These are phyloP conservation scores for Ogataea hybrid DNA, from an alignment of 1,139 yeast genomes.

Conservation along the genomic window DNA sequence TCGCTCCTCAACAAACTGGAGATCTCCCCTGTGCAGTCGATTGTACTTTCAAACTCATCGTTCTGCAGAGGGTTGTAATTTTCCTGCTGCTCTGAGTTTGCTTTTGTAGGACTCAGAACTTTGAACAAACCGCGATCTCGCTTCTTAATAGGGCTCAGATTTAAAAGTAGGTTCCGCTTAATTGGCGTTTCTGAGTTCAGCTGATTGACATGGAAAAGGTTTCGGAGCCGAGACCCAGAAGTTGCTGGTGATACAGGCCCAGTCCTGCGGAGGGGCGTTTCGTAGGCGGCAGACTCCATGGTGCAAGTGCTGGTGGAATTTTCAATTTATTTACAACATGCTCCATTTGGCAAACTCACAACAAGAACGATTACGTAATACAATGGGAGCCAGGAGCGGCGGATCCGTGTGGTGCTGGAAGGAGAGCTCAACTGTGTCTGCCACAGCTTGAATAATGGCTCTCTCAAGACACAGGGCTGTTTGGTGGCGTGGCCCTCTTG, in stretches of 20 bases:
- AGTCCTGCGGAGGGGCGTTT: conserved; percentile 3
- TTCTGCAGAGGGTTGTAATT: neutral
- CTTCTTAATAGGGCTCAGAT: conserved; percentile 11
- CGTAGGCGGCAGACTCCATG: neutral
- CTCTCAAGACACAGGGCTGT: no score
- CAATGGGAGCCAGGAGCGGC: neutral
- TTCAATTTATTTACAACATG: conserved; percentile 1
- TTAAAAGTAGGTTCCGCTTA: conserved; percentile 8
- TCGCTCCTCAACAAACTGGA: conserved; percentile 13
- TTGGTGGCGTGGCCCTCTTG: no score
- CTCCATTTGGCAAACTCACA: conserved; percentile 2
- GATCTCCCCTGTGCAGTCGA: conserved; percentile 15
- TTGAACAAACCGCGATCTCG: conserved; percentile 4
- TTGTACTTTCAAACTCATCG: conserved; percentile 3
- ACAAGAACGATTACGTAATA: neutral
- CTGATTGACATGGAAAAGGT: conserved; percentile 4
- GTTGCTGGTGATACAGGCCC: neutral
- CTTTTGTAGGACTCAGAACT: neutral
- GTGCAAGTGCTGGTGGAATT: no score
- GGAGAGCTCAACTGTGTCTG: no score
- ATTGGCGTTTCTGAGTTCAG: conserved; percentile 12
- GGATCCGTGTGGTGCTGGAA: no score
- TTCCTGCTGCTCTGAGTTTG: neutral
- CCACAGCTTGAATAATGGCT: no score
- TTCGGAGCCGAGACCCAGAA: conserved; percentile 12